Base-by-base conservation (phyloP, 441 rosid species). In the Macaranga tanarius region DNA sequence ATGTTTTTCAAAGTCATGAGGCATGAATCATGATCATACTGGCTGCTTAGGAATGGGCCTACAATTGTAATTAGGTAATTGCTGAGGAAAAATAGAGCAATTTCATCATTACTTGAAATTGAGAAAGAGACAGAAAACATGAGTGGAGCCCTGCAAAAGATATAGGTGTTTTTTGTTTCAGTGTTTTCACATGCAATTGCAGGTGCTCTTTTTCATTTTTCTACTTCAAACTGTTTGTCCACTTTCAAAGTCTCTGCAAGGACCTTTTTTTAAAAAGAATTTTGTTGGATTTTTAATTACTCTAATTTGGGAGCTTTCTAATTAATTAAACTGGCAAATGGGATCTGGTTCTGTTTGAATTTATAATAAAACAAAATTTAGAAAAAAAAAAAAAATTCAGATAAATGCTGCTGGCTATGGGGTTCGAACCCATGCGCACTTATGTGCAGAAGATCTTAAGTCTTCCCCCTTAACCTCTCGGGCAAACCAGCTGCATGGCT, bases 381-480 rank as follows among this genome's bases (percentile, higher is more conserved):
- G 10, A 0, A 42, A 5, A 10, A 9, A 40, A 2, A 40, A 40
- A 1, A 40, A 1, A 2, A 40, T 5, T 40, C 5, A 40, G 0
- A 40, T 28, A 42, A 42, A 42, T 55, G 1, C 4, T 90, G 96
- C 90, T 80, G 94, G 92, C 94, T 88, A 89, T 88, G 94, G 92
- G 96, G 95, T 89, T 91, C 97, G 95, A 91, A 89, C 95, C 97
- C 93, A 89, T 90, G 91, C 95, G 95, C 88, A 88, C 93, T 88
- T 86, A 45, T 82, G 97, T 90, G 88, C 97, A 88, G 92, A 87
- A 91, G 93, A 91, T 89, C 95, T 91, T 89, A 91, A 89, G 92
- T 89, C 89, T 88, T 85, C 97, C 94, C 94, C 94, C 97, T 88
- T 90, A 88, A 89, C 96, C 93, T 68, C 96, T 91, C 96, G 96